A percentile compares a stretch with the other conserved stretches of the same genome.
These are phyloP conservation scores for Heliosperma pusillum DNA, from an alignment of 148 eudicot species.

Conservation along the genomic window DNA sequence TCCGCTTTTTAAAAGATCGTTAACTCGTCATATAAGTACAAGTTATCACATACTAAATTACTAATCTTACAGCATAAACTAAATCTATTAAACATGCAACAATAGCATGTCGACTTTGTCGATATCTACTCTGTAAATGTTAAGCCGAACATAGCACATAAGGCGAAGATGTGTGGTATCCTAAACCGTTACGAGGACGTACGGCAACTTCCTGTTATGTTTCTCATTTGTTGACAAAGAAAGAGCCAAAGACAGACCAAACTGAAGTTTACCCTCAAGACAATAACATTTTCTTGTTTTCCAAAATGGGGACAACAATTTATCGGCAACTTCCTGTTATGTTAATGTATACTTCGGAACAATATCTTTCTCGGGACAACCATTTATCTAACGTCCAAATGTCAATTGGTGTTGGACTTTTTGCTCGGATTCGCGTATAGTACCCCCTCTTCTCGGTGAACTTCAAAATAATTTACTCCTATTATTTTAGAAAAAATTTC, in stretches of 20 bases:
- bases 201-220: background rate
- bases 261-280: conserved; percentile 16
- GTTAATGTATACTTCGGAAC: conserved; percentile 16
- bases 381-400: background rate
- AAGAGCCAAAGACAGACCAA: conserved; percentile 5
- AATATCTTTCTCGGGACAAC: conserved; percentile 30
- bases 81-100: too few relatives aligned
- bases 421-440: too few relatives aligned
- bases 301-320: conserved; percentile 19
- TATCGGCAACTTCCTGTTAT: conserved; percentile 16
- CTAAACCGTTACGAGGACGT: conserved; percentile 15
- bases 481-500: too few relatives aligned
- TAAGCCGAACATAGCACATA: background rate
- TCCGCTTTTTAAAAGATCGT: background rate
- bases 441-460: too few relatives aligned
- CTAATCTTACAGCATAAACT: too few relatives aligned
- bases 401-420: too few relatives aligned
- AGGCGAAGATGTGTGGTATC: background rate
- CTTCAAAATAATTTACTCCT: too few relatives aligned
- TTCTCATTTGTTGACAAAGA: background rate
- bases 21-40: background rate
- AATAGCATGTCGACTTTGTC: background rate
- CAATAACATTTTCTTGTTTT: conserved; percentile 25
- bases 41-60: background rate
- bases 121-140: too few relatives aligned